Evolutionary conservation across 805 yeast genomes (phyloP).

Genomic region (Yarrowia yakushimensis): DNA sequence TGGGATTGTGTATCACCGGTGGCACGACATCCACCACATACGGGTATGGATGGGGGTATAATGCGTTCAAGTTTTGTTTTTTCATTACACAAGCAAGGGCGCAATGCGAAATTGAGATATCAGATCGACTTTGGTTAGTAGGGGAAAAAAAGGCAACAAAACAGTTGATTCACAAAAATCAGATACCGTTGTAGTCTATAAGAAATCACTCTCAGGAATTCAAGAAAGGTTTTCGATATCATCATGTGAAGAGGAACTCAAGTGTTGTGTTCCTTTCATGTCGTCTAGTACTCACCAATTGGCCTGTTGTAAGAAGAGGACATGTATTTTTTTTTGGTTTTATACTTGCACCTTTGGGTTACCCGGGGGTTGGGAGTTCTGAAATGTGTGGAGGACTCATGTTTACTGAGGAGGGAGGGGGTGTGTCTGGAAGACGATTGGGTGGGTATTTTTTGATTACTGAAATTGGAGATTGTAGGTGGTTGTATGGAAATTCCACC

Average conservation of each 20-base stretch:
- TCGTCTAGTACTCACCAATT: constrained; percentile 10
- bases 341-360: neutral
- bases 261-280: neutral
- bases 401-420: neutral
- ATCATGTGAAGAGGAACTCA: constrained; percentile 5
- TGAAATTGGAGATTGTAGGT: neutral
- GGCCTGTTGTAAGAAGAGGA: neutral
- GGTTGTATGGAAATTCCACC: too few relatives aligned
- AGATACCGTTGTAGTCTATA: constrained; percentile 98
- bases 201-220: constrained; percentile 25
- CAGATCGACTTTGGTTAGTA: neutral
- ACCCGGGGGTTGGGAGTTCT: constrained; percentile 8
- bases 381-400: neutral
- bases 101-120: neutral
- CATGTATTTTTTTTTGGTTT: neutral
- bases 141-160: neutral
- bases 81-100: neutral
- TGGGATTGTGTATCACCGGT: constrained; percentile 57
- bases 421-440: neutral
- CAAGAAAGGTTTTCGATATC: constrained; percentile 21
- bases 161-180: constrained; percentile 36
- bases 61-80: constrained; percentile 6
- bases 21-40: constrained; percentile 23
- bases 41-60: constrained; percentile 19
- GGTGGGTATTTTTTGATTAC: neutral